Evolutionary conservation across 805 yeast species (phyloP), one percentile per base, ranked within the genome.

Genomic region (Alloascoidea hylecoeti): DNA sequence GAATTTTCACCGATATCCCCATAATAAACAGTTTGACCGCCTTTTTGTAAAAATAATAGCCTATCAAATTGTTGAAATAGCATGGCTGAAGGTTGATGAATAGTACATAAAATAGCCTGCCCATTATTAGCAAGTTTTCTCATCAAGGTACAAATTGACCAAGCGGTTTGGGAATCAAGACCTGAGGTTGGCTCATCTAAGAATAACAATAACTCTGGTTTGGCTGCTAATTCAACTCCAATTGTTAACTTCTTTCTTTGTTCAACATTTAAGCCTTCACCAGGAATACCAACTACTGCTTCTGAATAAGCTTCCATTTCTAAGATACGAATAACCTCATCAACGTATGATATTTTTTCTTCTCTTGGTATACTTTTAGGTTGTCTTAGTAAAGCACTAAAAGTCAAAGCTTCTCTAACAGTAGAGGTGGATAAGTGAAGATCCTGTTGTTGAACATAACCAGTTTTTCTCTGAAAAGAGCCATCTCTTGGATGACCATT

Each of bases 51-150:
- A 49, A 81, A 74, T 44, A 81, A 61, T 46, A 83, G 63, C 49
- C 86, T 69, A 52, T 83, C 94, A 52, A 83, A 82, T 49, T 78
- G 83, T 51, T 79, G 70, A 59, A 82, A 65, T 51, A 82, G 61
- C 41, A 78, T 66, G 39, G 94, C 88, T 5, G 92, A 80, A 50
- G 94, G 94, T 57, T 81, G 94, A 58, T 81, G 89, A 47, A 81
- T 81, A 17, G 94, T 80, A 63, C 80, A 74, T 52, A 74, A 58
- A 50, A 74, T 72, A 33, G 79, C 78, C 52, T 74, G 78, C 33
- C 79, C 79, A 46, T 66, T 67, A 46, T 66, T 58, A 4, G 78
- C 75, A 42, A 74, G 55, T 46, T 70, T 70, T 53, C 73, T 64
- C 71, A 74, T 64, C 54, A 74, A 61, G 51, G 70, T 66, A 54